Conservation (phyloP, 1,139 yeast genomes). For the Yamadazyma taylorii region DNA sequence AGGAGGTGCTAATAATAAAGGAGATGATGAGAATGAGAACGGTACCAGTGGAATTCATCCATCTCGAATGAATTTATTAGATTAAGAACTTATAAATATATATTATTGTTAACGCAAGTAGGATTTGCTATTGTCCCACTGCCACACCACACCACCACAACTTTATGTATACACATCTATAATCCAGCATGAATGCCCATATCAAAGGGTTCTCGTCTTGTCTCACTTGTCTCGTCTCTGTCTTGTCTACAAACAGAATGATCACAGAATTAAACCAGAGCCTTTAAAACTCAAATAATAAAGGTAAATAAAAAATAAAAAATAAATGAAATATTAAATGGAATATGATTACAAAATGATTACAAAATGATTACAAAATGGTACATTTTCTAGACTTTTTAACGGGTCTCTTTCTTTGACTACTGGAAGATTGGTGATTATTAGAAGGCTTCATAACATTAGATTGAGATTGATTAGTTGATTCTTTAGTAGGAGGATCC, state of each 20-base stretch:
- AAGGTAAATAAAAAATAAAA: not conserved
- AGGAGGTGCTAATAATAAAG: constrained; percentile 14
- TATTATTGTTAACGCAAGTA: too few species aligned
- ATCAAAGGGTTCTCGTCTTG: too few species aligned
- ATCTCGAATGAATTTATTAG: constrained; percentile 36
- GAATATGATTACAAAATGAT: not conserved
- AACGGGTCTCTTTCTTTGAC: constrained; percentile 30
- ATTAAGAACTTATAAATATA: not conserved
- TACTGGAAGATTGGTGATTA: constrained; percentile 2
- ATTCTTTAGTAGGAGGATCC: constrained; percentile 45
- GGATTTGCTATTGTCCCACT: too few species aligned
- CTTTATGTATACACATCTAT: constrained; percentile 5
- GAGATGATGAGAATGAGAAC: constrained; percentile 10
- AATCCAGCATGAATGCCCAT: not conserved
- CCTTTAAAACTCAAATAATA: too few species aligned
- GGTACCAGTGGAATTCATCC: constrained; percentile 48
- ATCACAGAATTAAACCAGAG: too few species aligned
- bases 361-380: constrained; percentile 36
- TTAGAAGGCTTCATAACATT: constrained; percentile 5
- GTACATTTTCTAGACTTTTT: constrained; percentile 49
- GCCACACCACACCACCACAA: constrained; percentile 1
- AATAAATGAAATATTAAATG: not conserved
- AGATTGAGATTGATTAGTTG: constrained; percentile 5
- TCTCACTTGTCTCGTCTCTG: too few species aligned
- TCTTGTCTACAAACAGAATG: too few species aligned